Evolutionary conservation across 306 rosid genomes (phyloP).

Genomic region (Trifolium repens): DNA sequence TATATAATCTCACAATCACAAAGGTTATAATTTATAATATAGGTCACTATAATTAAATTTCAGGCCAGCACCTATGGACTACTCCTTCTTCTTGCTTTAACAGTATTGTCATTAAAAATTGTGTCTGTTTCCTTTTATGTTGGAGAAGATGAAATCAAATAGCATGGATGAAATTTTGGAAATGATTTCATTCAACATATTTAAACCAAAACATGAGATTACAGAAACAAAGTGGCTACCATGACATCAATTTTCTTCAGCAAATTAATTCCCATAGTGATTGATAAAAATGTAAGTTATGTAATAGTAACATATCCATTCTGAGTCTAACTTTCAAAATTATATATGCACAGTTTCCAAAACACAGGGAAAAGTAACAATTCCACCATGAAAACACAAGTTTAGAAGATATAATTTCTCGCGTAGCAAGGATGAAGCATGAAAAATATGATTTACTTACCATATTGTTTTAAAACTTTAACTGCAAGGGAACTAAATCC

Average conservation of each 20-base stretch:
- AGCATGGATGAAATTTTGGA: constrained; percentile 13
- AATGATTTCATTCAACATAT: background rate
- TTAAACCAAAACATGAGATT: constrained; percentile 2
- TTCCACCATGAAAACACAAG: constrained; percentile 27
- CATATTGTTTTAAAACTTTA: constrained; percentile 63
- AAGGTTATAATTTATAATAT: constrained; percentile 5
- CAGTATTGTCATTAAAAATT: constrained; percentile 4
- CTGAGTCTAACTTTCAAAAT: background rate
- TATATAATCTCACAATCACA: background rate
- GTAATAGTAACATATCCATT: constrained; percentile 7
- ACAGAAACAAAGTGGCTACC: constrained; percentile 13
- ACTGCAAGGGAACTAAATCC: constrained; percentile 89
- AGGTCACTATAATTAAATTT: constrained; percentile 15
- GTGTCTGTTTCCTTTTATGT: background rate
- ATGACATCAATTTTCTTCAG: background rate
- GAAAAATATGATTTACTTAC: constrained; percentile 45
- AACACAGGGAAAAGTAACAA: constrained; percentile 24
- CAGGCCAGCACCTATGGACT: constrained; percentile 1
- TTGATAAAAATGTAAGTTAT: constrained; percentile 21
- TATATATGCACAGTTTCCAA: background rate
- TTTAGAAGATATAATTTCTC: constrained; percentile 4
- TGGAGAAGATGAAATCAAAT: constrained; percentile 10
- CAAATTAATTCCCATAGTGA: constrained; percentile 22
- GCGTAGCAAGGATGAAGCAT: constrained; percentile 2
- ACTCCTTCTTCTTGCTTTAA: constrained; percentile 2